Evolutionary conservation across 371 early-diverging fungal genomes (phyloP).

Genomic region (Mortierella sp.): DNA sequence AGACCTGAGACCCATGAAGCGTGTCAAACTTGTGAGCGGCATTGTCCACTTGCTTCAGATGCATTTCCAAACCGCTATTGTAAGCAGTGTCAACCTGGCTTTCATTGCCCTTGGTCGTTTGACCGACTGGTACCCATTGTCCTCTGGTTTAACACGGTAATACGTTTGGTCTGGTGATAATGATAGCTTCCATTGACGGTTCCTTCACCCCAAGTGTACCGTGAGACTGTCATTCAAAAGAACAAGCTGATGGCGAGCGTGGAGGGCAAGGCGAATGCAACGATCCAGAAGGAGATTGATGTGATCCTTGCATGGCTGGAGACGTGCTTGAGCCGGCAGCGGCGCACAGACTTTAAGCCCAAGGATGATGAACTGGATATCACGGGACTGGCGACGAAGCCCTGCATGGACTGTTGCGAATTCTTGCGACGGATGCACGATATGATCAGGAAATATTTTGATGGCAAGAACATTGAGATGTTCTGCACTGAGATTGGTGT

Average conservation of each 20-base stretch:
- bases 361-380: conserved; percentile 83
- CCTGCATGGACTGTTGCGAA: conserved; percentile 78
- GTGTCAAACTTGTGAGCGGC: conserved; percentile 73
- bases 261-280: conserved; percentile 80
- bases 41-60: conserved; percentile 87
- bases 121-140: too few relatives aligned
- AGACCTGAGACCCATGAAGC: conserved; percentile 74
- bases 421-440: conserved; percentile 71
- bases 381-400: conserved; percentile 76
- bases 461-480: conserved; percentile 82
- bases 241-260: conserved; percentile 85
- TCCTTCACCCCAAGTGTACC: conserved; percentile 81
- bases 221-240: conserved; percentile 84
- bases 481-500: conserved; percentile 84
- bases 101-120: background rate
- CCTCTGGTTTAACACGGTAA: background rate
- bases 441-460: conserved; percentile 69
- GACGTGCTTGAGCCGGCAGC: conserved; percentile 71
- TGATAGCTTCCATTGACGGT: conserved; percentile 78
- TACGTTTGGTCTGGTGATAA: too few relatives aligned
- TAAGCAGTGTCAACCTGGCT: conserved; percentile 53
- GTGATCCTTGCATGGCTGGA: conserved; percentile 69
- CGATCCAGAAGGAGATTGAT: conserved; percentile 83
- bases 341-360: conserved; percentile 81
- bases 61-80: conserved; percentile 89